Base-by-base conservation (phyloP, 2,329 filamentous ascomycete species). In the Scytalidium sp. region DNA sequence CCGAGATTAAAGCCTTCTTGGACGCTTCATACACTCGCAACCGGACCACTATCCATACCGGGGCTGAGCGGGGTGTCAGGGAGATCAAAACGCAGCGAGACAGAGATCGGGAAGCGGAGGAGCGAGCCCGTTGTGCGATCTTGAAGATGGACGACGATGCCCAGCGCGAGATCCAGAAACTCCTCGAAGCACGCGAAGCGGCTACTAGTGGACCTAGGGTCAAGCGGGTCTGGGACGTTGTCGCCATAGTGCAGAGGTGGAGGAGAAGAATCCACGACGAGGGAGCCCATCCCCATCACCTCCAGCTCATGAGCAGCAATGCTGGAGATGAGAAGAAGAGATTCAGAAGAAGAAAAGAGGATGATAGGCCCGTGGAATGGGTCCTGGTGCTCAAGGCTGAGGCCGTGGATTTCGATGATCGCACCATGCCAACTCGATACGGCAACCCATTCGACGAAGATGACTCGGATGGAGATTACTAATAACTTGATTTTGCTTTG, bases 111-210 rank as follows among this genome's bases (percentile, higher is more conserved):
- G 32, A 36, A 15, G 32, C 32, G 15, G 32, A 36, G 15, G 32
- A 36, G 13, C 7, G 32, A n/a, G 32, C 32, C 15, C 32, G 32
- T 15, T 15, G 32, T n/a, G 13, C 32, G 8, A 47, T 57, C 15
- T n/a, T 53, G 15, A 21, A 15, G 2, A 43, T 55, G 42, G 29
- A 47, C 8, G 46, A 53, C 2, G 47, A 51, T 8, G 55, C 52
- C 2, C 52, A 57, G 20, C 47, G 50, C 47, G 55, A 57, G 43
- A 49, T 57, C 22, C 52, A 57, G 17, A 50, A 45, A 40, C 23
- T 57, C 10, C 5, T 45, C 23, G 55, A 57, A 39, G 32, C 23
- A 1, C n/a, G 52, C 3, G 50, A 57, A 19, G 39, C 9, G 2
- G 52, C 50, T 11, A 50, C 39, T 25, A 46, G 42, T 2, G 22